phyloP scores from a whole-genome alignment of 148 eudicot genomes.

The Chenopodium suecicum region DNA sequence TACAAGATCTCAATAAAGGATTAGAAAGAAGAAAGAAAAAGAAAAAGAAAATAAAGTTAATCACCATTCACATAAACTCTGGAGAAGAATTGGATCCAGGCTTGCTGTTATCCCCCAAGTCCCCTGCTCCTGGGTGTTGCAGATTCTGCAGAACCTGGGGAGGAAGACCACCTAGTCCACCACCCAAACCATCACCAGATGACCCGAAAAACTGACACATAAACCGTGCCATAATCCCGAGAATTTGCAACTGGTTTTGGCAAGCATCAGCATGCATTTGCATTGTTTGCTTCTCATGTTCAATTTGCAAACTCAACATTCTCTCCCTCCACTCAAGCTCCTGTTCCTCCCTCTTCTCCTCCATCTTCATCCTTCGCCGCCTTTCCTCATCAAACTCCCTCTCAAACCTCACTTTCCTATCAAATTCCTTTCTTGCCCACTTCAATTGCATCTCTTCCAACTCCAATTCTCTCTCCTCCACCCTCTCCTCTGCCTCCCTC shows the following conservation, averaged over 20 bases:
- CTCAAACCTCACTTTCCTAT: constrained; percentile 44
- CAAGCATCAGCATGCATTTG: constrained; percentile 85
- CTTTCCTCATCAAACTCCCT: constrained; percentile 56
- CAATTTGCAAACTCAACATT: constrained; percentile 63
- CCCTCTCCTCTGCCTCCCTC: constrained; percentile 37
- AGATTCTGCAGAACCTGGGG: constrained; percentile 66
- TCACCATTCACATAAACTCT: constrained; percentile 57
- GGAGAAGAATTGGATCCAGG: constrained; percentile 63
- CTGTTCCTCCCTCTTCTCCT: constrained; percentile 89
- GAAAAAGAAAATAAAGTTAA: too few relatives aligned
- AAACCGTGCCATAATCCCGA: constrained; percentile 68
- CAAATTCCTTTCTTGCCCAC: constrained; percentile 56
- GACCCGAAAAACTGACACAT: constrained; percentile 76
- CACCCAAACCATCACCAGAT: constrained; percentile 59
- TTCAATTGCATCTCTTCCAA: constrained; percentile 53
- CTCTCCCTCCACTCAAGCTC: constrained; percentile 89
- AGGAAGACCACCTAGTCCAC: constrained; percentile 55
- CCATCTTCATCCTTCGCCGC: constrained; percentile 60
- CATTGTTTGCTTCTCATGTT: constrained; percentile 93
- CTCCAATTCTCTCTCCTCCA: constrained; percentile 45
- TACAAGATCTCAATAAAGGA: constrained; percentile 15
- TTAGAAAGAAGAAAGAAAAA: too few relatives aligned
- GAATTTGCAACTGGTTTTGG: constrained; percentile 78
- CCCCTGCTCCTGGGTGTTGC: constrained; percentile 72
- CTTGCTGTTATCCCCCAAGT: constrained; percentile 62